Conservation (phyloP, 495 filamentous ascomycete species). For the Penicillium egyptiacum region DNA sequence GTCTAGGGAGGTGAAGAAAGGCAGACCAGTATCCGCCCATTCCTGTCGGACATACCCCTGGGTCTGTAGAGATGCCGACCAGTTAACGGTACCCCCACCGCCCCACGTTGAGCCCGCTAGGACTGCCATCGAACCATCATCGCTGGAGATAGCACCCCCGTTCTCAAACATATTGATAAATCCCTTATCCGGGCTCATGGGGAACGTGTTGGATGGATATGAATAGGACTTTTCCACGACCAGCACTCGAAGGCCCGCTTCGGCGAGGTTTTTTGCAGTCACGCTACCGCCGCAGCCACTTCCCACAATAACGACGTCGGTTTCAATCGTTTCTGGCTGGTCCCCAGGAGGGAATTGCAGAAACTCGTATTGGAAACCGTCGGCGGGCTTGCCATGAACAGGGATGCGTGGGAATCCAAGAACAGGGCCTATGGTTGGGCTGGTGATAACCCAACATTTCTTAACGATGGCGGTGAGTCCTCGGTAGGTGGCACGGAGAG, state of each 20-base stretch:
- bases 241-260: constrained; percentile 69
- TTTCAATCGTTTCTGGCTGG: constrained; percentile 59
- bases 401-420: constrained; percentile 64
- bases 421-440: constrained; percentile 54
- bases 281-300: constrained; percentile 88
- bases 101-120: constrained; percentile 78
- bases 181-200: constrained; percentile 62
- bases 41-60: constrained; percentile 79
- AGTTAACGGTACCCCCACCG: constrained; percentile 85
- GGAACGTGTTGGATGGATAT: constrained; percentile 68
- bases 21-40: constrained; percentile 73
- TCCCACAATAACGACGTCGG: constrained; percentile 82
- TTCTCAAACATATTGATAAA: constrained; percentile 63
- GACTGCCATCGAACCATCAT: constrained; percentile 62
- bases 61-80: constrained; percentile 80
- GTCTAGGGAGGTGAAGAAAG: constrained; percentile 72
- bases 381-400: constrained; percentile 57
- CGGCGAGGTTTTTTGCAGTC: constrained; percentile 74
- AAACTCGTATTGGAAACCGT: constrained; percentile 56
- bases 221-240: constrained; percentile 83
- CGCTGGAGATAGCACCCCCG: constrained; percentile 51
- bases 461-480: constrained; percentile 55
- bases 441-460: constrained; percentile 58
- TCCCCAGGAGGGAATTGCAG: constrained; percentile 49
- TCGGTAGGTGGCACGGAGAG: constrained; percentile 58